A percentile compares a stretch with the other conserved stretches of the same genome.
Evolutionary conservation across 306 rosid genomes (phyloP).

Genomic region (Medicago arabica): DNA sequence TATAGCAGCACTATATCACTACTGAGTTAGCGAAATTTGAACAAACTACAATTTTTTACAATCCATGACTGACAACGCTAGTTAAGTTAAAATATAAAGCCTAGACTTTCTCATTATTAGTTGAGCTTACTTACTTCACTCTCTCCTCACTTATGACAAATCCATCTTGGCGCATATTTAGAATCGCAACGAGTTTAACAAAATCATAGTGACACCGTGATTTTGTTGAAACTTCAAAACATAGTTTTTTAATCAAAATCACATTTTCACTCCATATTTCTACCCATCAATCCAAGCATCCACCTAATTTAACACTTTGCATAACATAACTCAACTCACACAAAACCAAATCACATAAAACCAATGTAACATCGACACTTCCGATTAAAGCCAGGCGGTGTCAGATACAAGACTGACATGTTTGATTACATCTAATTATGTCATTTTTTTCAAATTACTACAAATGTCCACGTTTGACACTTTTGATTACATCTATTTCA

Average conservation of each 20-base stretch:
- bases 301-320: background rate
- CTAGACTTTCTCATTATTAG: background rate
- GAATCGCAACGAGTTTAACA: background rate
- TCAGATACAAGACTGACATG: no score
- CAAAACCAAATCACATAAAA: slow-evolving; percentile 5
- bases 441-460: no score
- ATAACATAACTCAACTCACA: slow-evolving; percentile 11
- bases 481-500: no score
- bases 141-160: background rate
- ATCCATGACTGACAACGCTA: background rate
- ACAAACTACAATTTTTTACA: background rate
- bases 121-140: background rate
- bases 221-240: background rate
- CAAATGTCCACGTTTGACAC: no score
- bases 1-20: background rate
- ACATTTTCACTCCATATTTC: background rate
- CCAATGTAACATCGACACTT: background rate
- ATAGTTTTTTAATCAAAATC: background rate
- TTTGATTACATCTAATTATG: no score
- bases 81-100: background rate
- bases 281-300: background rate
- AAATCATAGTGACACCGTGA: background rate
- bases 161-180: background rate
- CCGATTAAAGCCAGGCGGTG: no score
- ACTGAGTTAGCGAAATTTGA: background rate